These are phyloP conservation scores for Globisporangium orthogonon DNA, from an alignment of 352 stramenopile species.

Conservation along the genomic window DNA sequence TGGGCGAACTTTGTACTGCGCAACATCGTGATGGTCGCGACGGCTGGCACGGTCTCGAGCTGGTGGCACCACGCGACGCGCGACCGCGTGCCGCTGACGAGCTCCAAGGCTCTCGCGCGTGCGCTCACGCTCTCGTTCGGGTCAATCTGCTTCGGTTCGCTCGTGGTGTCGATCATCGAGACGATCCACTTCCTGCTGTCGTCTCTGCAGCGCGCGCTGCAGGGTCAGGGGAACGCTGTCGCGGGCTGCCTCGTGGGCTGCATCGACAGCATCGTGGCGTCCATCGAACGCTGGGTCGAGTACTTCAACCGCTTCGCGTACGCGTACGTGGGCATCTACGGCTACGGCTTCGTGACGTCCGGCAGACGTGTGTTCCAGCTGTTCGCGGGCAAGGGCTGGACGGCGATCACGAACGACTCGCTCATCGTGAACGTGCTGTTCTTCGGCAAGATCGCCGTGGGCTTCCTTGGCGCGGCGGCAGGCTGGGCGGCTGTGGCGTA, in stretches of 20 bases:
- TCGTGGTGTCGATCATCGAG: constrained; percentile 69
- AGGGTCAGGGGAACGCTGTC: constrained; percentile 46
- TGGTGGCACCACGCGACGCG: constrained; percentile 74
- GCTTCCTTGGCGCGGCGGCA: constrained; percentile 40
- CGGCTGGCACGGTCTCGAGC: constrained; percentile 74
- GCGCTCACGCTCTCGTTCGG: constrained; percentile 81
- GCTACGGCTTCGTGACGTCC: constrained; percentile 43
- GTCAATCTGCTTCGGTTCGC: constrained; percentile 79
- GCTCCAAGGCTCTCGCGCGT: constrained; percentile 35
- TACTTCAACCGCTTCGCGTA: constrained; percentile 80
- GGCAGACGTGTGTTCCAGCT: constrained; percentile 49
- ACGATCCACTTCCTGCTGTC: constrained; percentile 43
- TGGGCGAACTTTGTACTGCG: constrained; percentile 65
- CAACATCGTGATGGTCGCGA: constrained; percentile 83
- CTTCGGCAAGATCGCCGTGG: constrained; percentile 52
- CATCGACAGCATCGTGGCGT: constrained; percentile 48
- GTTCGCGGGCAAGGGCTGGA: constrained; percentile 52
- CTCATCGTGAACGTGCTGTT: constrained; percentile 57
- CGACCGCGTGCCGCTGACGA: constrained; percentile 31
- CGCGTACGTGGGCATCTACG: constrained; percentile 69
- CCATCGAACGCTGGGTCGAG: constrained; percentile 53
- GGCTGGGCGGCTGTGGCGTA: constrained; percentile 29
- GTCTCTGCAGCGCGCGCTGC: constrained; percentile 29
- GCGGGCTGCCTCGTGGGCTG: constrained; percentile 38
- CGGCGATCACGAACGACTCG: constrained; percentile 62